A percentile compares a stretch with the other conserved stretches of the same genome.
These are phyloP conservation scores for Cladorrhinum samala DNA, from an alignment of 495 filamentous ascomycete species.

Conservation along the genomic window DNA sequence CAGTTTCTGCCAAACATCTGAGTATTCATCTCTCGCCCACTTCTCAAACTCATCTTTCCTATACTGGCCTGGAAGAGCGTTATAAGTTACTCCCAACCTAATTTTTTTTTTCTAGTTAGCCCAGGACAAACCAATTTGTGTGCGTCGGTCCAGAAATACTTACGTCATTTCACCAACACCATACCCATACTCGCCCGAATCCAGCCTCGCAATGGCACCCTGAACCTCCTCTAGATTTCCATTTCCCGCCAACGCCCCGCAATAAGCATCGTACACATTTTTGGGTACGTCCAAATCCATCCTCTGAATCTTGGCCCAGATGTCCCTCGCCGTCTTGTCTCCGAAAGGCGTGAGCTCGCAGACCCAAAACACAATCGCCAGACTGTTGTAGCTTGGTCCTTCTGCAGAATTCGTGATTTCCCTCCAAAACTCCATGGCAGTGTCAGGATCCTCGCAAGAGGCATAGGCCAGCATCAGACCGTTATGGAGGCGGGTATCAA, in stretches of 20 bases:
- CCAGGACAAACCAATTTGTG: neutral
- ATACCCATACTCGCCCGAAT: slow-evolving; percentile 57
- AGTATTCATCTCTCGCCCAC: slow-evolving; percentile 64
- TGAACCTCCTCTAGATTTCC: slow-evolving; percentile 59
- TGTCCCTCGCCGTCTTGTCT: slow-evolving; percentile 59
- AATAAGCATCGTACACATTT: slow-evolving; percentile 65
- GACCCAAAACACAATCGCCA: slow-evolving; percentile 69
- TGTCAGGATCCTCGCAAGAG: slow-evolving; percentile 54
- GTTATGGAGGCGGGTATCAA: slow-evolving; percentile 70
- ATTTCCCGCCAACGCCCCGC: slow-evolving; percentile 66
- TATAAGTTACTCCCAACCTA: slow-evolving; percentile 68
- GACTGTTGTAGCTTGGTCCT: slow-evolving; percentile 72
- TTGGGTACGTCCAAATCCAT: slow-evolving; percentile 72
- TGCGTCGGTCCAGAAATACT: slow-evolving; percentile 41
- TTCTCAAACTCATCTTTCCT: slow-evolving; percentile 62
- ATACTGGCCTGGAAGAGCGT: slow-evolving; percentile 54
- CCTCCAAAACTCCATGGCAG: slow-evolving; percentile 71
- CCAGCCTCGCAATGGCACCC: slow-evolving; percentile 56
- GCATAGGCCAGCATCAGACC: slow-evolving; percentile 81
- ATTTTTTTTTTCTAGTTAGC: neutral
- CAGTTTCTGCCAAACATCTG: slow-evolving; percentile 60
- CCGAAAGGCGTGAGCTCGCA: slow-evolving; percentile 63
- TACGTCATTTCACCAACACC: slow-evolving; percentile 56
- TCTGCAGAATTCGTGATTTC: slow-evolving; percentile 71
- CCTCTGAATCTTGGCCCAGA: slow-evolving; percentile 66